Evolutionary conservation across 495 filamentous ascomycete species (phyloP), one percentile per base, ranked within the genome.

Genomic region (Podospora sp.): DNA sequence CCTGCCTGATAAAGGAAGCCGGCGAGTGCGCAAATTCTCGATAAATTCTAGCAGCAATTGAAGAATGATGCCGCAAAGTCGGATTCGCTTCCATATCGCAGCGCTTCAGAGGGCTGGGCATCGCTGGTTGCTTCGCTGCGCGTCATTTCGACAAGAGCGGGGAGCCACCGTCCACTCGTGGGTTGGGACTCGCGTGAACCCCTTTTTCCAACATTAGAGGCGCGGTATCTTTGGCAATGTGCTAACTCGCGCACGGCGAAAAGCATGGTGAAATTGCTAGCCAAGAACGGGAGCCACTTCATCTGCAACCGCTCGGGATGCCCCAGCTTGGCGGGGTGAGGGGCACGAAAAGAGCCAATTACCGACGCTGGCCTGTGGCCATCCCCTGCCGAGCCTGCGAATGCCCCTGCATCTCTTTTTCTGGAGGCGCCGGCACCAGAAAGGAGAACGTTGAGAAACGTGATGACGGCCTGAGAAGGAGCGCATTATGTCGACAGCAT

Each of bases 201-300:
- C 60, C 60, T 62, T 62, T 62, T 62, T n/a, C 27, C 4, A 33
- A 62, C 2, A n/a, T 62, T 61, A 26, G 33, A 24, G 8, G 35
- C 6, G 14, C 6, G 14, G 60, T 62, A 62, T 21, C n/a, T 9
- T 3, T 21, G 8, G 35, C 4, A 21, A 21, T 14, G 8, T 18
- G n/a, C n/a, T 33, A 46, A 62, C 60, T 4, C 7, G 12, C 8
- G 14, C 22, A 35, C 4, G 7, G 11, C 22, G 2, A 1, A 62
- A 20, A 49, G 12, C 12, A 2, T 8, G 21, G 21, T 6, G 25
- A 14, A 11, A 62, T 7, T 50, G 60, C 25, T 62, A 50, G 60
- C 36, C 11, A 24, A 22, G 18, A 6, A 14, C 1, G 18, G 16
- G 7, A 11, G 60, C 29, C 40, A 62, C 60, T 25, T 29, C 14